Base-by-base conservation (phyloP, 768 basidiomycete genomes). In the Mycena rebaudengoi region DNA sequence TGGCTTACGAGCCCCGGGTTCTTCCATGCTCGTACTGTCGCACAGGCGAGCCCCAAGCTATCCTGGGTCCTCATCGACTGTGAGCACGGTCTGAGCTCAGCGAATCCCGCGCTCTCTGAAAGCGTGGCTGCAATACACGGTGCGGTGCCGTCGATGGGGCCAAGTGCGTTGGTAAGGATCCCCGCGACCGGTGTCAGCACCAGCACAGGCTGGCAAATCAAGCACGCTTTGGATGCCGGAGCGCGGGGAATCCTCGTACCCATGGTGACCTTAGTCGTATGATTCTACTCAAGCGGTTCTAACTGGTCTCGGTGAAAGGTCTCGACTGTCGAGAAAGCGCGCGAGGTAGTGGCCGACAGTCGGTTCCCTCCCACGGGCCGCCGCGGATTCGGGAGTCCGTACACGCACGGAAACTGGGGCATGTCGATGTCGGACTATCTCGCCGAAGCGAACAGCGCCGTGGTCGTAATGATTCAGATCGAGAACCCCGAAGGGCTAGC, bases 51-150 rank as follows among this genome's bases (percentile, higher is more conserved):
- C 64, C 75, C 76, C 4, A 78, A 87, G 70, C 74, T 90, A 11
- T 86, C 87, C 0, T 91, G 89, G 88, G 78, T 92, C 26, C 72
- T 83, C 45, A 76, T 92, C 66, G 89, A 91, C 71, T 88, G 88
- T 70, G 90, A 91, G 73, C 90, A 90, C 69, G 89, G 90, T 1
- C 75, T 88, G 32, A 80, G 85, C 0, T 78, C 86, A 4, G 73
- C 89, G 40, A 79, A 83, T 14, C 86, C 86, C 0, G 85, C 84
- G 5, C 86, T 84, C 2, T 82, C 85, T 1, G 88, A 90, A 69
- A 81, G 79, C 46, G 76, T 88, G 41, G 76, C 82, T 48, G 87
- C 86, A 1, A 85, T 91, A 37, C 76, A 85, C 2, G 81, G 81
- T 10, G 75, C 86, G 1, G 77, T 78, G 3, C 69, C 70, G 2